phyloP scores from a whole-genome alignment of 176 grass and related monocot genomes.

The Saccharum spontaneum region DNA sequence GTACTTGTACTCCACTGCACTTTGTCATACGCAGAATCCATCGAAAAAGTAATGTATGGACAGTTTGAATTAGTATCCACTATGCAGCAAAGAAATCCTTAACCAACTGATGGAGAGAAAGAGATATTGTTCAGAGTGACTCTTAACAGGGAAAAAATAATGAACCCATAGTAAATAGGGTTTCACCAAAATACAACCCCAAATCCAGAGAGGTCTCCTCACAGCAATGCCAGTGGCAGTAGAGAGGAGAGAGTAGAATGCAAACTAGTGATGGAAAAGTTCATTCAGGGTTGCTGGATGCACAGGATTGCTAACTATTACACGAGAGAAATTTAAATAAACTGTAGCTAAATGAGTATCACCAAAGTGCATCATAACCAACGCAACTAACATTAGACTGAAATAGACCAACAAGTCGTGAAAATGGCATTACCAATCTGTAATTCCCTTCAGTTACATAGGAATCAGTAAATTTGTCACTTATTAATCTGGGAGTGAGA shows the following conservation, averaged over 20 bases:
- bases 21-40: not conserved
- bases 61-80: not conserved
- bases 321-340: not conserved
- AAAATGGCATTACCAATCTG: not conserved
- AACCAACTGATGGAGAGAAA: not conserved
- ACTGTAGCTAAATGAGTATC: not conserved
- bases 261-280: not conserved
- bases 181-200: not conserved
- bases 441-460: not conserved
- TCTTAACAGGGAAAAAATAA: not conserved
- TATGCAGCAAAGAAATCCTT: not conserved
- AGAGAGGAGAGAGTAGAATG: not conserved
- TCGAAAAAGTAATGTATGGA: not conserved
- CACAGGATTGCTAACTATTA: not conserved
- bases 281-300: not conserved
- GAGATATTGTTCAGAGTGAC: not conserved
- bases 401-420: not conserved
- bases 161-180: not conserved
- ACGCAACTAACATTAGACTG: not conserved
- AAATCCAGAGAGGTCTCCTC: not conserved
- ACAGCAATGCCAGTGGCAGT: not conserved
- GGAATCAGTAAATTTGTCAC: not conserved
- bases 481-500: too few relatives aligned
- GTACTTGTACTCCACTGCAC: not conserved
- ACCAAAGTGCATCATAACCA: not conserved